Evolutionary conservation across 768 basidiomycete genomes (phyloP).

Genomic region (Boletus sp.): DNA sequence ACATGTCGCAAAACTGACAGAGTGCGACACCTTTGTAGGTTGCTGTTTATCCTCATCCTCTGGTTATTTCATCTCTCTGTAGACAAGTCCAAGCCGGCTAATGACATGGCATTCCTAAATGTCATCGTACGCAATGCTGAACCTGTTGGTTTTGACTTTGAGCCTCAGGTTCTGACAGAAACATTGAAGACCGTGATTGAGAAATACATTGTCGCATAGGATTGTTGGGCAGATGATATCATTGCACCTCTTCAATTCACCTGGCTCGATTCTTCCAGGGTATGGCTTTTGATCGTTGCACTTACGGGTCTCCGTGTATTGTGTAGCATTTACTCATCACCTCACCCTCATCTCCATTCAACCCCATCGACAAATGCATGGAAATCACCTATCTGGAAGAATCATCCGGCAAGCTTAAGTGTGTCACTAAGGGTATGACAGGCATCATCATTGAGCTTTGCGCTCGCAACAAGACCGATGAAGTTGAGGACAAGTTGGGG

Average conservation of each 20-base stretch:
- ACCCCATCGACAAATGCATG: constrained; percentile 98
- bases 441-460: constrained; percentile 98
- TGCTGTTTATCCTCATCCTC: no score
- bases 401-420: constrained; percentile 93
- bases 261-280: no score
- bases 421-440: constrained; percentile 99
- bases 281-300: no score
- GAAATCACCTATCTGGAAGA: constrained; percentile 98
- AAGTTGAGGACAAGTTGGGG: constrained; percentile 88
- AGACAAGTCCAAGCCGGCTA: constrained; percentile 48
- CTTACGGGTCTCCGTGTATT: no score
- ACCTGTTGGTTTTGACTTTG: constrained; percentile 53
- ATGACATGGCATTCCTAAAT: constrained; percentile 51
- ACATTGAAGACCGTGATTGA: background rate
- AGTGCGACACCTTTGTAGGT: no score
- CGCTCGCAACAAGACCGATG: constrained; percentile 95
- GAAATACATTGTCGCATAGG: background rate
- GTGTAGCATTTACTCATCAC: no score
- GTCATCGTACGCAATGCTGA: constrained; percentile 18
- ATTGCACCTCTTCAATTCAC: background rate
- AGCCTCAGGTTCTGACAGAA: constrained; percentile 35
- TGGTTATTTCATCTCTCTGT: constrained; percentile 56
- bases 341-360: no score
- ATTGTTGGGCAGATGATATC: no score
- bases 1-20: background rate